These are phyloP conservation scores for Ophiocordyceps robertsii DNA, from an alignment of 2,329 filamentous ascomycete genomes.

Conservation along the genomic window DNA sequence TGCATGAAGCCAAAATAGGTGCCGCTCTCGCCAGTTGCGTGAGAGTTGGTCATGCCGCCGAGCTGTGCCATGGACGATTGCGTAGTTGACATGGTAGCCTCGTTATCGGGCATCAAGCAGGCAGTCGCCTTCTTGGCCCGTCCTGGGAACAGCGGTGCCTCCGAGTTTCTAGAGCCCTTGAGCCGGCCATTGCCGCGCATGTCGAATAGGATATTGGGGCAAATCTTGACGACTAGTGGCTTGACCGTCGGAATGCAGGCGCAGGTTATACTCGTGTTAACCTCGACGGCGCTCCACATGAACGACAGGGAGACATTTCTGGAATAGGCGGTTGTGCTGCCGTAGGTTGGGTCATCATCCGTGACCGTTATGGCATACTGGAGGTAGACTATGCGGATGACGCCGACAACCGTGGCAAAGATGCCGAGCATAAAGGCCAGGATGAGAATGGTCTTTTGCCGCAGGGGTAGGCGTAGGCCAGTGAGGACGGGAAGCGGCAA, in stretches of 20 bases:
- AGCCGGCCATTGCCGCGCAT: too few relatives aligned
- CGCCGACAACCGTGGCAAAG: slow-evolving; percentile 79
- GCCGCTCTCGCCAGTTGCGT: slow-evolving; percentile 27
- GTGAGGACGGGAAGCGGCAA: slow-evolving; percentile 82
- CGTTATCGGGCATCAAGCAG: too few relatives aligned
- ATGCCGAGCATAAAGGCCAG: slow-evolving; percentile 77
- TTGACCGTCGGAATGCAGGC: slow-evolving; percentile 89
- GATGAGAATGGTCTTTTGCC: slow-evolving; percentile 79
- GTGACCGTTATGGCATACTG: slow-evolving; percentile 60
- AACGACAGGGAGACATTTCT: slow-evolving; percentile 74
- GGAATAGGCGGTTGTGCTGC: slow-evolving; percentile 38
- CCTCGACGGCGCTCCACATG: slow-evolving; percentile 90
- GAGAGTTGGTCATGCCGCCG: too few relatives aligned
- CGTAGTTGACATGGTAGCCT: slow-evolving; percentile 20
- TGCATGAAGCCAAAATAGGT: slow-evolving; percentile 69
- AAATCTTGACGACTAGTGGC: slow-evolving; percentile 57
- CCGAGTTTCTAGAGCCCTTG: too few relatives aligned
- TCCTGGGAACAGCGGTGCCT: too few relatives aligned
- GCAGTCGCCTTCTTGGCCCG: too few relatives aligned
- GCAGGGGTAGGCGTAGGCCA: slow-evolving; percentile 67
- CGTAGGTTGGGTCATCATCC: slow-evolving; percentile 29
- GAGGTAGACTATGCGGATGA: slow-evolving; percentile 79
- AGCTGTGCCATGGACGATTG: too few relatives aligned
- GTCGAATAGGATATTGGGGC: slow-evolving; percentile 43
- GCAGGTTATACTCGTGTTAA: slow-evolving; percentile 84